Conservation (phyloP, 2,329 filamentous ascomycete genomes). For the Tolypocladium nubicola region DNA sequence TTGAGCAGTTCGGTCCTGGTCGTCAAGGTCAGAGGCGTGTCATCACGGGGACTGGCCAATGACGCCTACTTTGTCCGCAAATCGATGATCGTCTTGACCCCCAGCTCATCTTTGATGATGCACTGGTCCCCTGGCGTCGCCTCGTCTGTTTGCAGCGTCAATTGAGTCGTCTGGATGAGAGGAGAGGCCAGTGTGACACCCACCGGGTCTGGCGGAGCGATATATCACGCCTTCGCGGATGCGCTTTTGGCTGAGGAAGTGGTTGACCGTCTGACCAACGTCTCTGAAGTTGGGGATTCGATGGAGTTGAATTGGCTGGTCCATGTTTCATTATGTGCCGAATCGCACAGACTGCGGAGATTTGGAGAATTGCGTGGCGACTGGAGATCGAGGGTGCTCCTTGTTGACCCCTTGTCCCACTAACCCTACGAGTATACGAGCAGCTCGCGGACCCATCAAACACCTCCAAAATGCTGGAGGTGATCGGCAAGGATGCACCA, state of each 20-base stretch:
- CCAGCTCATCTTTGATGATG: conserved; percentile 46
- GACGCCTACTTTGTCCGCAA: conserved; percentile 57
- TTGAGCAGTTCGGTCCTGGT: conserved; percentile 61
- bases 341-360: background rate
- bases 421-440: background rate
- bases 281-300: conserved; percentile 64
- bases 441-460: background rate
- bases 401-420: background rate
- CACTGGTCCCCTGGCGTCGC: conserved; percentile 55
- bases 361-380: background rate
- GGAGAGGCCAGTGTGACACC: conserved; percentile 1
- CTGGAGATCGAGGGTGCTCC: background rate
- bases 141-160: conserved; percentile 42
- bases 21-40: background rate
- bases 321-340: conserved; percentile 2
- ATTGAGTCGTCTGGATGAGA: background rate
- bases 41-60: no score
- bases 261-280: conserved; percentile 58
- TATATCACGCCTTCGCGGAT: conserved; percentile 55
- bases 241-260: conserved; percentile 40
- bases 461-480: background rate
- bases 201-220: conserved; percentile 55
- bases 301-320: conserved; percentile 9
- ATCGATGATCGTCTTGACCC: conserved; percentile 66
- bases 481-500: background rate